phyloP scores from a whole-genome alignment of 2,329 filamentous ascomycete species.

The Colletotrichum ledebouriae region DNA sequence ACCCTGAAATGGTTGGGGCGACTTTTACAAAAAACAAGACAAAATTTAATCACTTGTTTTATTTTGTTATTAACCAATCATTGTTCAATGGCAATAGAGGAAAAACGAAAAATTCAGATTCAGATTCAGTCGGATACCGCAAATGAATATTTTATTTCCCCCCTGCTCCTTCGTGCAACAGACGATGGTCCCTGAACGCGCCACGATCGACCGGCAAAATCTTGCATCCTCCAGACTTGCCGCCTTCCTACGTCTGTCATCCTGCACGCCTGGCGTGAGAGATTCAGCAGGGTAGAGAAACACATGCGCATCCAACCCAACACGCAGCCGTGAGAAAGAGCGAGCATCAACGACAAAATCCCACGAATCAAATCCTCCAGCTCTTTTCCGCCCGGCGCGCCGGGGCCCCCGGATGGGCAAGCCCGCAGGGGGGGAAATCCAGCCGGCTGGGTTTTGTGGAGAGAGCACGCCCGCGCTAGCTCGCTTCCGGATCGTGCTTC shows the following conservation, averaged over 20 bases:
- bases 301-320: too few species aligned
- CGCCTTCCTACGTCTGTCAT: too few species aligned
- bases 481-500: constrained; percentile 24
- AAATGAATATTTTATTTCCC: not conserved
- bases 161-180: not conserved
- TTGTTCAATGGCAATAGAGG: not conserved
- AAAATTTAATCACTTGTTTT: not conserved
- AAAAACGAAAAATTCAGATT: too few species aligned
- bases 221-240: too few species aligned
- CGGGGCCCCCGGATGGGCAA: constrained; percentile 26
- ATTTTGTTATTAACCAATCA: too few species aligned
- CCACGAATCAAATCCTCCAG: not conserved
- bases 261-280: too few species aligned
- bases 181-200: too few species aligned
- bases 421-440: constrained; percentile 16
- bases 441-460: constrained; percentile 19
- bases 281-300: too few species aligned
- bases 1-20: too few species aligned
- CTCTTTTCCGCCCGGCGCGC: constrained; percentile 4
- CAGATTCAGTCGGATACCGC: not conserved
- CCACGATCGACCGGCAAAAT: too few species aligned
- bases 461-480: constrained; percentile 6
- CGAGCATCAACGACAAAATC: not conserved
- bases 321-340: too few species aligned
- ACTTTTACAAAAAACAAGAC: too few species aligned